Percentiles rank a stretch among this genome's conserved stretches.
Conservation (phyloP, 306 rosid species). For the Dalbergia cultrata region DNA sequence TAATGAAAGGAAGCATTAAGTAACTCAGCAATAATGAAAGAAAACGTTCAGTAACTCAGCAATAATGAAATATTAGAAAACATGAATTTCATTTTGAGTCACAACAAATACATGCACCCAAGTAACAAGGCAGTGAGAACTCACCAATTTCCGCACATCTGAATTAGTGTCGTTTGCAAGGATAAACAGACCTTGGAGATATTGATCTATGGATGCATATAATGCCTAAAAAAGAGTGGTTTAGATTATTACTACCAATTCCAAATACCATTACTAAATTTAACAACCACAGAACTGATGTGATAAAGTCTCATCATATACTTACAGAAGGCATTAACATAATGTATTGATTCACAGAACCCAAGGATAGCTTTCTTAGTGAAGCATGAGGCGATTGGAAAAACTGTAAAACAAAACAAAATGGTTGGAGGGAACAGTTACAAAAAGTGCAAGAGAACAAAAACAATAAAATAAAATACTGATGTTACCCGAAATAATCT, state of each 20-base stretch:
- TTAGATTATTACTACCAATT: slow-evolving; percentile 32
- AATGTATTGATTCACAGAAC: slow-evolving; percentile 93
- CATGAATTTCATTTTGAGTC: slow-evolving; percentile 9
- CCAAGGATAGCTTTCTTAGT: slow-evolving; percentile 86
- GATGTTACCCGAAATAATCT: slow-evolving; percentile 80
- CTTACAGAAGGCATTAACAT: slow-evolving; percentile 99
- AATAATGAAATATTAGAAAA: slow-evolving; percentile 24
- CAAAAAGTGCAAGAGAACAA: slow-evolving; percentile 10
- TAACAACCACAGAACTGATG: slow-evolving; percentile 39
- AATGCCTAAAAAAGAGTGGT: slow-evolving; percentile 68
- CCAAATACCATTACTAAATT: slow-evolving; percentile 39
- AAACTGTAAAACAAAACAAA: slow-evolving; percentile 57
- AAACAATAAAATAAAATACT: slow-evolving; percentile 5
- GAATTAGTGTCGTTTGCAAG: slow-evolving; percentile 83
- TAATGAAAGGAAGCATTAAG: neutral
- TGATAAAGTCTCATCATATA: slow-evolving; percentile 37
- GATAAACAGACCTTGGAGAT: slow-evolving; percentile 92
- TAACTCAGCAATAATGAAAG: neutral
- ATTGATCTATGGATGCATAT: slow-evolving; percentile 82
- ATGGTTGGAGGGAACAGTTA: slow-evolving; percentile 29
- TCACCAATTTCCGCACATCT: slow-evolving; percentile 95
- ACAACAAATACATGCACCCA: slow-evolving; percentile 30
- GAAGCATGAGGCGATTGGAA: slow-evolving; percentile 94
- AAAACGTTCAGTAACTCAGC: slow-evolving; percentile 10
- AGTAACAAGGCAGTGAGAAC: slow-evolving; percentile 36